phyloP scores from a whole-genome alignment of 164 flowering plant species.

The Vitis amurensis region DNA sequence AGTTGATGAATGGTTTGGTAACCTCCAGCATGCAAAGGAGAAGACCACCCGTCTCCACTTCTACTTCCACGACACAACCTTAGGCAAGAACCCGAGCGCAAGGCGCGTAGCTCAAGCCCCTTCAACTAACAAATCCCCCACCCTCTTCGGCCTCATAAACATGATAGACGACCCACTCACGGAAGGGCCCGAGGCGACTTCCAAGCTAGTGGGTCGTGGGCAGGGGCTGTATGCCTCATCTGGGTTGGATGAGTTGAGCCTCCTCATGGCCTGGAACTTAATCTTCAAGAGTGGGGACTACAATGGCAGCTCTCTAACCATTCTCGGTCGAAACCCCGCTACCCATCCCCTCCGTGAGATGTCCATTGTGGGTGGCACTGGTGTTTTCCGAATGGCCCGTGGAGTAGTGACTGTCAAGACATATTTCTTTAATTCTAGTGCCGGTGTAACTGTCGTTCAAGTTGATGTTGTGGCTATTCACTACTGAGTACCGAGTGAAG shows the following conservation, averaged over 20 bases:
- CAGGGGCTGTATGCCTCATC: no score
- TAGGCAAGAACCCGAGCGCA: neutral
- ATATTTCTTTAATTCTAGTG: neutral
- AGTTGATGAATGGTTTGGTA: neutral
- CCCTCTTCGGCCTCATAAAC: neutral
- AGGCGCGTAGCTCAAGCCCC: neutral
- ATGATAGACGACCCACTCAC: neutral
- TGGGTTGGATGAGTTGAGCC: neutral
- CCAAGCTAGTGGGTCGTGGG: no score
- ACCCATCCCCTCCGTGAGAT: constrained; percentile 6
- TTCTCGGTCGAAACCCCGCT: constrained; percentile 1
- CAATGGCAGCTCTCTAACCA: constrained; percentile 11
- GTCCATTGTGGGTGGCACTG: constrained; percentile 19
- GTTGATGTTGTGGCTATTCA: neutral
- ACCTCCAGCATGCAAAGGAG: neutral
- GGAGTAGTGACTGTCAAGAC: constrained; percentile 7
- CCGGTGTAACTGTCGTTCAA: neutral
- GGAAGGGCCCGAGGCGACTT: neutral
- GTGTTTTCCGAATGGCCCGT: constrained; percentile 20
- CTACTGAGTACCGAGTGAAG: neutral
- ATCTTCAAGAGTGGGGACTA: constrained; percentile 5
- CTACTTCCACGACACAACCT: neutral
- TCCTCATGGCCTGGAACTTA: constrained; percentile 4
- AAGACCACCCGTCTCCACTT: neutral
- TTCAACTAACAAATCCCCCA: neutral